Base-by-base conservation (phyloP, 2,329 filamentous ascomycete genomes). In the Ilyonectria robusta region DNA sequence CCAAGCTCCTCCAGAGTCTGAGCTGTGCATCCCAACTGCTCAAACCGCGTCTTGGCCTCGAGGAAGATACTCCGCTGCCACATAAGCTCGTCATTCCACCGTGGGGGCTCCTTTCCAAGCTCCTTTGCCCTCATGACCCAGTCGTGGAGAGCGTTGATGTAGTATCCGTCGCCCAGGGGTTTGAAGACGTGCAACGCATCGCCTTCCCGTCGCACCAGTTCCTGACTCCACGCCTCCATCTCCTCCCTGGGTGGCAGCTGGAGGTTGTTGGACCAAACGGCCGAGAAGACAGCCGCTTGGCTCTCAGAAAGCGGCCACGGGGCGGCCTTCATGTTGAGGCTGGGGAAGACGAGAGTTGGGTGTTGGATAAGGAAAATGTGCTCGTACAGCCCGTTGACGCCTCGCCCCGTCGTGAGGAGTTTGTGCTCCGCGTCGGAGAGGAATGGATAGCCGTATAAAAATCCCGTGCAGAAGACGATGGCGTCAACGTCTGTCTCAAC, bases 391-490 rank as follows among this genome's bases (percentile, higher is more conserved):
- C 92, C 89, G 67, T 91, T 84, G 1, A 95, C 90, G 31, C 92
- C 87, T 37, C 86, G 87, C 1, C 95, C 95, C 61, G 90, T 87
- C 0, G 88, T 90, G 62, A 95, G 85, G 2, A 94, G 77, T 0
- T 88, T 84, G 10, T 78, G 80, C 15, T 81, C 74, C 5, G 88
- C 71, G 2, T 81, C 77, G 13, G 78, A 77, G 5, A 92, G 78
- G 76, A 97, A 98, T 0, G 94, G 94, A 65, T 92, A 93, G 6
- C 91, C 91, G 81, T 93, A 97, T 63, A 97, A 88, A 75, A 97
- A 98, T 0, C 95, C 95, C 0, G 95, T 98, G 78, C 93, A 95
- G 80, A 95, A 98, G 31, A 98, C 78, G 6, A 98, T 83, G 1
- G 89, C 87, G 75, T 98, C 95, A 62, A 98, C 81, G 37, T 90